Conservation (phyloP, 768 basidiomycete genomes). For the Suillus lakei region DNA sequence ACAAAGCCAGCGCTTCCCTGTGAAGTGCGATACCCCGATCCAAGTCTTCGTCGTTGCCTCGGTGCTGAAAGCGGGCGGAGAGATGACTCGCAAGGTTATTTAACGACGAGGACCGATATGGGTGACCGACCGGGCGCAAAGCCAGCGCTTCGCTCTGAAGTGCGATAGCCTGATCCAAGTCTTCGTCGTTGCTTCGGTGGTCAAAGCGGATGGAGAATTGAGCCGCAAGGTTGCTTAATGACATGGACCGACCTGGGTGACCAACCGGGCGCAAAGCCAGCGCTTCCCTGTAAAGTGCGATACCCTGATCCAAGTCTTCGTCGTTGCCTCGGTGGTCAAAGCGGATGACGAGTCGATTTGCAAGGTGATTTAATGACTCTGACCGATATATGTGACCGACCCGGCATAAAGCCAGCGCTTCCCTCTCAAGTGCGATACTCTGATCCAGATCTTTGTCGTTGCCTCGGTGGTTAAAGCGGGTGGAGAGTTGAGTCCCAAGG, state of each 20-base stretch:
- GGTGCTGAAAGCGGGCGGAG: not conserved
- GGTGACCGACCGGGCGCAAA: conserved; percentile 15
- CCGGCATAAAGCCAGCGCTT: conserved; percentile 17
- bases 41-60: too few relatives aligned
- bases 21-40: too few relatives aligned
- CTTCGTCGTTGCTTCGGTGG: too few relatives aligned
- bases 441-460: conserved; percentile 20
- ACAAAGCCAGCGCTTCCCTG: too few relatives aligned
- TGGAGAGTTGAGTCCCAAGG: too few relatives aligned
- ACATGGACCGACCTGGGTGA: conserved; percentile 16
- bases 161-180: too few relatives aligned
- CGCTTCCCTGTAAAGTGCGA: conserved; percentile 14
- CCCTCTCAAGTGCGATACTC: conserved; percentile 12
- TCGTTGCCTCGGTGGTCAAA: conserved; percentile 14
- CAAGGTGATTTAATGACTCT: conserved; percentile 16
- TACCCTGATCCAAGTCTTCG: conserved; percentile 20
- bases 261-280: conserved; percentile 15
- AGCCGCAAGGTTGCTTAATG: too few relatives aligned
- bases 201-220: not conserved
- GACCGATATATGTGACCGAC: conserved; percentile 16
- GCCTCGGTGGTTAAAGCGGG: too few relatives aligned
- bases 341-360: conserved; percentile 9
- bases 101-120: conserved; percentile 15
- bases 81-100: conserved; percentile 16
- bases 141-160: conserved; percentile 18